Conservation (phyloP, 768 basidiomycete species). For the Auriscalpium vulgare region DNA sequence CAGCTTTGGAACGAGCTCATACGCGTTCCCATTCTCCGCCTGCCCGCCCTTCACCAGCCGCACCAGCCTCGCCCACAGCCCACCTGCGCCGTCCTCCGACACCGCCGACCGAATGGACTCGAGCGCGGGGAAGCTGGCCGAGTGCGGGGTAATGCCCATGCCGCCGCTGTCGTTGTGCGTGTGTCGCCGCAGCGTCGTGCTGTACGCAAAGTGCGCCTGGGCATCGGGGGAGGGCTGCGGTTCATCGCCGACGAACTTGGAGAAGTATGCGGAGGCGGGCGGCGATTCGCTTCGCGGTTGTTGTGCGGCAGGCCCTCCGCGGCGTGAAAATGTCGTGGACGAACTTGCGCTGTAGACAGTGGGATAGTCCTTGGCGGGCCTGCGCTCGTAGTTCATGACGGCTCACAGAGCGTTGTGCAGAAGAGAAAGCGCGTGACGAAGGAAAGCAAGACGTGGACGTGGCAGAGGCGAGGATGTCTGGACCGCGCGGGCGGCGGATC, state of each 20-base stretch:
- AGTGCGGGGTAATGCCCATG: conserved; percentile 30
- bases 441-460: neutral
- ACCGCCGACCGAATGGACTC: conserved; percentile 21
- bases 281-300: conserved; percentile 42
- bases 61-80: conserved; percentile 39
- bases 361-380: neutral
- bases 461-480: neutral
- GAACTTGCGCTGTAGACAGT: neutral
- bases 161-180: conserved; percentile 36
- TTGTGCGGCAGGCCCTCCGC: neutral
- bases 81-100: conserved; percentile 21
- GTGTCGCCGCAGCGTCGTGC: conserved; percentile 70
- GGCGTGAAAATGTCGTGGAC: neutral
- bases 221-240: conserved; percentile 55
- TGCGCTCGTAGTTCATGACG: neutral
- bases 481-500: too few relatives aligned
- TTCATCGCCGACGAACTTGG: conserved; percentile 42
- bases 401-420: neutral
- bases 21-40: conserved; percentile 32
- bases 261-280: conserved; percentile 78
- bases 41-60: conserved; percentile 32
- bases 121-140: conserved; percentile 31
- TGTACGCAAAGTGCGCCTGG: conserved; percentile 72
- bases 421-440: neutral
- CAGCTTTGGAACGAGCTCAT: conserved; percentile 19